Percentiles rank a stretch among this genome's conserved stretches.
These are phyloP conservation scores for Penstemon barbatus DNA, from an alignment of 257 asterid species.

Conservation along the genomic window DNA sequence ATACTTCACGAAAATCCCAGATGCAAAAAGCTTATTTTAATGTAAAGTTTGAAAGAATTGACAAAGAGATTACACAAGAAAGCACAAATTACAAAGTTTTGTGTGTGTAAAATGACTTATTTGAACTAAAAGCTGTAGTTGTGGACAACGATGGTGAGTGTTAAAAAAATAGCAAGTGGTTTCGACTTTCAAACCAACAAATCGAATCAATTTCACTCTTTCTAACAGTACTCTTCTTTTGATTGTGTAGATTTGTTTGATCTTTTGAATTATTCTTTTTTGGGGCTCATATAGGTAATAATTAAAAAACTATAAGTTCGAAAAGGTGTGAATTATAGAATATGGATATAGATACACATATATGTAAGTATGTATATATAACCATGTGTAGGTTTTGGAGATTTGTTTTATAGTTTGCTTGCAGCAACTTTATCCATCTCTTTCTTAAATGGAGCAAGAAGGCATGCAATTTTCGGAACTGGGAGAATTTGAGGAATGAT, in stretches of 20 bases:
- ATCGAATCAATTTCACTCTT: conserved; percentile 22
- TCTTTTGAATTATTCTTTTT: conserved; percentile 24
- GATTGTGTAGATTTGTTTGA: conserved; percentile 25
- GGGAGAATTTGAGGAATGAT: conserved; percentile 37
- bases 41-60: conserved; percentile 27
- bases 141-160: conserved; percentile 38
- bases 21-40: conserved; percentile 29
- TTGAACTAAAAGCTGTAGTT: conserved; percentile 30
- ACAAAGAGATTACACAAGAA: conserved; percentile 27
- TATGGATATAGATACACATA: conserved; percentile 31
- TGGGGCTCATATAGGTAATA: conserved; percentile 21
- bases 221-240: conserved; percentile 18
- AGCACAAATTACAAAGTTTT: conserved; percentile 31
- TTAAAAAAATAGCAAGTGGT: conserved; percentile 18
- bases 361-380: conserved; percentile 23
- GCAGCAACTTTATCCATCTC: conserved; percentile 17
- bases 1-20: conserved; percentile 35
- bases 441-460: conserved; percentile 22
- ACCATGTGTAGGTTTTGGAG: conserved; percentile 38
- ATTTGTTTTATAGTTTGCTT: conserved; percentile 21
- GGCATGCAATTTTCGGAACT: conserved; percentile 42
- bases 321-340: conserved; percentile 29
- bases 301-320: not conserved
- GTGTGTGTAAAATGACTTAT: conserved; percentile 24
- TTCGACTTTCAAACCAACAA: conserved; percentile 31